phyloP scores from a whole-genome alignment of 2,329 filamentous ascomycete genomes.

The Exophiala mesophila region DNA sequence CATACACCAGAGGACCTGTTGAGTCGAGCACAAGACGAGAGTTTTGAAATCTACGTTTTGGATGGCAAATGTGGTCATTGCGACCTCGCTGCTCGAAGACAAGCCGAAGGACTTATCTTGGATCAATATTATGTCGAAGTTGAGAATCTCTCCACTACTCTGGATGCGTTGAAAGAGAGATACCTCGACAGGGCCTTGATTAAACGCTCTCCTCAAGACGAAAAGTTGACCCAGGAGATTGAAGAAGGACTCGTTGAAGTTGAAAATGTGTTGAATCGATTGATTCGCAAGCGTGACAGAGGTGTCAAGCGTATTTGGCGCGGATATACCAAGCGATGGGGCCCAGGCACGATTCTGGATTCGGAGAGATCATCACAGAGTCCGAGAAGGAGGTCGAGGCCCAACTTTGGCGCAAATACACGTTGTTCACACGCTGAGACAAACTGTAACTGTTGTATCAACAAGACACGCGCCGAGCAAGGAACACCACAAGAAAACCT shows the following conservation, averaged over 20 bases:
- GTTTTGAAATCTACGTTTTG: slow-evolving; percentile 15
- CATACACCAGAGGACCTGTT: slow-evolving; percentile 11
- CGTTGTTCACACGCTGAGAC: too few relatives aligned
- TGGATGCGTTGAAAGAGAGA: slow-evolving; percentile 11
- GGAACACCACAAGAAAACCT: too few relatives aligned
- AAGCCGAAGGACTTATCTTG: slow-evolving; percentile 15
- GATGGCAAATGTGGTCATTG: slow-evolving; percentile 19
- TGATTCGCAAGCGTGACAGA: slow-evolving; percentile 15
- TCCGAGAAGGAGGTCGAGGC: too few relatives aligned
- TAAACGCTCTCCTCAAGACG: not conserved
- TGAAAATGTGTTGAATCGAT: slow-evolving; percentile 14
- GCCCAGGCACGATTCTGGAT: too few relatives aligned
- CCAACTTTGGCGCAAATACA: too few relatives aligned
- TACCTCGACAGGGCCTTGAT: slow-evolving; percentile 1
- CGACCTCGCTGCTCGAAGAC: slow-evolving; percentile 17
- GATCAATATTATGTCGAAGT: slow-evolving; percentile 12
- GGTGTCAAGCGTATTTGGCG: slow-evolving; percentile 20
- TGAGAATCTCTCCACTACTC: slow-evolving; percentile 9
- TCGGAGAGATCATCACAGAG: too few relatives aligned
- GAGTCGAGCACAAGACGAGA: not conserved
- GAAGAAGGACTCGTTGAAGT: slow-evolving; percentile 13
- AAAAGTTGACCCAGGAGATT: not conserved
- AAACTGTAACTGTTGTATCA: too few relatives aligned
- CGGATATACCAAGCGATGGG: slow-evolving; percentile 24
- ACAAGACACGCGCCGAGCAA: too few relatives aligned